Percentiles rank a stretch among this genome's conserved stretches.
phyloP scores from a whole-genome alignment of 345 rosid genomes.

The Arabis hirsuta region DNA sequence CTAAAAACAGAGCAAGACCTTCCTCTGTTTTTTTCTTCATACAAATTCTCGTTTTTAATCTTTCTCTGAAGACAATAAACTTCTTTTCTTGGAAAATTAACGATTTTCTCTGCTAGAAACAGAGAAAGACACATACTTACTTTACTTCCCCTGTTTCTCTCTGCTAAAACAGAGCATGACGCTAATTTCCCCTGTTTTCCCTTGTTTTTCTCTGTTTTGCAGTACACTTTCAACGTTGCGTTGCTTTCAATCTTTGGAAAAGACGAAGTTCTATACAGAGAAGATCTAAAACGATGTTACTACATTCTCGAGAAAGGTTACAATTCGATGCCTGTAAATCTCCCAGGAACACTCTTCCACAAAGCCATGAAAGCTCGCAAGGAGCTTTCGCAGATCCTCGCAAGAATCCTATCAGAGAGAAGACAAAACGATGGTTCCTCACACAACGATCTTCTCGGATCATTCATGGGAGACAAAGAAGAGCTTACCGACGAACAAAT shows the following conservation, averaged over 20 bases:
- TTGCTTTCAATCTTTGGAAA: slow-evolving; percentile 79
- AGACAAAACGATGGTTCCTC: slow-evolving; percentile 44
- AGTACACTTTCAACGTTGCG: slow-evolving; percentile 89
- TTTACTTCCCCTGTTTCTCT: not conserved
- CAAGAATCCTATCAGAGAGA: slow-evolving; percentile 60
- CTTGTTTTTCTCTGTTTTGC: slow-evolving; percentile 27
- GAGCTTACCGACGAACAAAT: slow-evolving; percentile 76
- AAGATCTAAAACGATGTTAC: slow-evolving; percentile 83
- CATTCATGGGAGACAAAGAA: slow-evolving; percentile 78
- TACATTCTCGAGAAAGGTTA: slow-evolving; percentile 92
- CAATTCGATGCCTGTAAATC: slow-evolving; percentile 94
- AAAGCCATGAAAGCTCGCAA: slow-evolving; percentile 90
- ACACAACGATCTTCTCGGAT: slow-evolving; percentile 63
- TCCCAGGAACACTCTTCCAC: slow-evolving; percentile 91
- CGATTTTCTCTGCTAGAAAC: slow-evolving; percentile 15
- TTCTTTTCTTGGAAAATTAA: too few species aligned
- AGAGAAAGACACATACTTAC: slow-evolving; percentile 33
- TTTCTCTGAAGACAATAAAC: too few species aligned
- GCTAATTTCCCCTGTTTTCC: not conserved
- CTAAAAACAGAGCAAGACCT: slow-evolving; percentile 19
- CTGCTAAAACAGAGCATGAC: not conserved
- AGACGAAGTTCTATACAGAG: slow-evolving; percentile 65
- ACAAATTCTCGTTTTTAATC: not conserved
- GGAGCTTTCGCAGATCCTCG: slow-evolving; percentile 71
- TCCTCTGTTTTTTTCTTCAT: slow-evolving; percentile 10